phyloP scores from a whole-genome alignment of 495 filamentous ascomycete species.

The Aspergillus panamensis region DNA sequence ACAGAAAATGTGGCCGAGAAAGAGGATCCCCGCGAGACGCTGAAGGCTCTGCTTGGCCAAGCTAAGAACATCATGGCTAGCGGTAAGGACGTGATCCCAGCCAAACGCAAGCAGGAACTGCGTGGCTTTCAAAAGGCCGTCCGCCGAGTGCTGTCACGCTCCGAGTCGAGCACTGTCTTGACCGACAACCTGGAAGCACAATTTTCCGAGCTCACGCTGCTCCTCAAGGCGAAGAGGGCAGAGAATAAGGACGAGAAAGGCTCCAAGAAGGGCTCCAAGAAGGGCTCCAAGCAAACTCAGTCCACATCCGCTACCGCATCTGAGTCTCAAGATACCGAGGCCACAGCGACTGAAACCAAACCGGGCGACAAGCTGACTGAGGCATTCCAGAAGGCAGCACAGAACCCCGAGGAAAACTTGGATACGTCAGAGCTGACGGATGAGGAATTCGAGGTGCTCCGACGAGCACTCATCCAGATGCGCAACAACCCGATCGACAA shows the following conservation, averaged over 20 bases:
- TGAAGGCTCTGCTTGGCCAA: slow-evolving; percentile 50
- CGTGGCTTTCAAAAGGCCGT: slow-evolving; percentile 56
- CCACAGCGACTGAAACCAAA: slow-evolving; percentile 17
- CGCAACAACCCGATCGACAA: slow-evolving; percentile 71
- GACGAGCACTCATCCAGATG: slow-evolving; percentile 50
- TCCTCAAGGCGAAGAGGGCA: slow-evolving; percentile 39
- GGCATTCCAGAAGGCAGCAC: slow-evolving; percentile 40
- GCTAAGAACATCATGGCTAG: slow-evolving; percentile 52
- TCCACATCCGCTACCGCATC: neutral
- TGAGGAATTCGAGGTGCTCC: slow-evolving; percentile 41
- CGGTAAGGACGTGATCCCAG: slow-evolving; percentile 48
- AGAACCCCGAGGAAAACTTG: slow-evolving; percentile 38
- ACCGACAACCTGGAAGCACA: slow-evolving; percentile 51
- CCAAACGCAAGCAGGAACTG: slow-evolving; percentile 59
- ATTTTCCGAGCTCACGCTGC: slow-evolving; percentile 43
- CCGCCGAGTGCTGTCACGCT: slow-evolving; percentile 50
- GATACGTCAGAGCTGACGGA: slow-evolving; percentile 39
- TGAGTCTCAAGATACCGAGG: slow-evolving; percentile 11
- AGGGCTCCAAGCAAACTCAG: slow-evolving; percentile 12
- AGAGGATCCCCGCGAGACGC: slow-evolving; percentile 39
- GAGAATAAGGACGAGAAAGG: slow-evolving; percentile 30
- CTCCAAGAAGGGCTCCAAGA: no score
- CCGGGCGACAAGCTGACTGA: slow-evolving; percentile 37
- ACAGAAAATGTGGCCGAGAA: slow-evolving; percentile 25
- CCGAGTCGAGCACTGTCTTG: slow-evolving; percentile 39